A percentile compares a stretch with the other conserved stretches of the same genome.
Conservation (phyloP, 108 stramenopile species). For the Parietichytrium sp. region DNA sequence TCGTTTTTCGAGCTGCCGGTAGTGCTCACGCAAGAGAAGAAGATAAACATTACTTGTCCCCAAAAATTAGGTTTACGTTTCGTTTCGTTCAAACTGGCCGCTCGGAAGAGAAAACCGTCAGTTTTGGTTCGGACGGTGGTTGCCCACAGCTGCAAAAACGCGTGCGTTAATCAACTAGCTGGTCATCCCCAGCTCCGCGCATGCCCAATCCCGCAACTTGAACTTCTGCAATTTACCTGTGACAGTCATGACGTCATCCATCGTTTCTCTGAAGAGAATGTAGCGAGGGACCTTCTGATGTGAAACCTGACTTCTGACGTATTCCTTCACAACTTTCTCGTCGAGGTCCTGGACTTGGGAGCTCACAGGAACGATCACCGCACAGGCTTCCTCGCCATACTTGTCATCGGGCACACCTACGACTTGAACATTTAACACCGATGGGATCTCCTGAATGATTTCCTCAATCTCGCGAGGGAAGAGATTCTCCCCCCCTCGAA, state of each 20-base stretch:
- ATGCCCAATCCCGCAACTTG: constrained; percentile 3
- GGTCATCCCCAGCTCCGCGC: too few relatives aligned
- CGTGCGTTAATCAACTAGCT: too few relatives aligned
- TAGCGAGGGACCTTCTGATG: constrained; percentile 40
- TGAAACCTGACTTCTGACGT: not conserved
- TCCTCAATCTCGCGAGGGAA: constrained; percentile 34
- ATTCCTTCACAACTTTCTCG: not conserved
- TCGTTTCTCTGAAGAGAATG: constrained; percentile 12
- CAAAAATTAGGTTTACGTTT: too few relatives aligned
- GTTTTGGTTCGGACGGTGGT: too few relatives aligned
- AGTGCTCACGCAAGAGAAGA: too few relatives aligned
- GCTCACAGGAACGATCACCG: not conserved
- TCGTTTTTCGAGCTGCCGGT: too few relatives aligned
- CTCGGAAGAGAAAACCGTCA: too few relatives aligned
- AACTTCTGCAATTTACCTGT: constrained; percentile 41
- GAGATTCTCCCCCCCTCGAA: constrained; percentile 47
- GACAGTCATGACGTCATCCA: constrained; percentile 37
- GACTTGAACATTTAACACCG: constrained; percentile 3
- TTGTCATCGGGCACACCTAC: constrained; percentile 40
- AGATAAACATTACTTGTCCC: too few relatives aligned
- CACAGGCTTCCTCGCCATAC: constrained; percentile 39
- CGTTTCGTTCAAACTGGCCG: too few relatives aligned
- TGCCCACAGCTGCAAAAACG: too few relatives aligned
- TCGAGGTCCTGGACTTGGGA: not conserved
- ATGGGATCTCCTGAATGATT: not conserved